Evolutionary conservation across 108 stramenopile species (phyloP), one percentile per base, ranked within the genome.

Genomic region (Discostella stelligeroides): DNA sequence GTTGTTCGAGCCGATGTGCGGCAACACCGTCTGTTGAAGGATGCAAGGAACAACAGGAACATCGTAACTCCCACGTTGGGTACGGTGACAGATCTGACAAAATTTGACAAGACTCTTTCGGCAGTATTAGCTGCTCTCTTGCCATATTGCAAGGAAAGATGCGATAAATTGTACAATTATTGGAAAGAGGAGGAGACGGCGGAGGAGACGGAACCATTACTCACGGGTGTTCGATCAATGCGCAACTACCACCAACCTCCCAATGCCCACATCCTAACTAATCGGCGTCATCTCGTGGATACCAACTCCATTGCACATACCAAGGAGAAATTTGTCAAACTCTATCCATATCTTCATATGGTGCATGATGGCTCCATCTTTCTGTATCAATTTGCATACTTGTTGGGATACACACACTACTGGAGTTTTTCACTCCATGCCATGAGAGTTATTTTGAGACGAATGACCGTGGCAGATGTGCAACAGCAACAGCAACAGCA

Each of bases 311-410:
- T 40, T 21, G 49, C 65, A 14, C 61, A 68, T 54, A 12, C 83
- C 28, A 74, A 63, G 59, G 50, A 67, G 34, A 23, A 72, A 10
- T 76, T 87, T 47, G 21, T 81, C 9, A 37, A 65, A 21, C 21
- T 85, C 23, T 88, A 88, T 65, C 92, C 92, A 7, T 86, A 75
- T 37, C 20, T 87, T 62, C 86, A 84, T 34, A 72, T 84, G 61
- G 70, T 76, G 0, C 76, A 79, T 24, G 78, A 88, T 41, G 83
- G 83, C 14, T 64, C 74, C 0, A 70, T 80, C 30, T 72, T 88
- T 43, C 38, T 82, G 11, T 87, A 86, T 51, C 85, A 86, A 64
- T 91, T 83, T 79, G 70, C 73, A 65, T 94, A 86, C 60, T 60
- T 94, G 30, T 25, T 91, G 63, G 92, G 88, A 55, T 66, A 71